phyloP scores from a whole-genome alignment of 2,329 filamentous ascomycete species.

The Lasiodiplodia theobromae region DNA sequence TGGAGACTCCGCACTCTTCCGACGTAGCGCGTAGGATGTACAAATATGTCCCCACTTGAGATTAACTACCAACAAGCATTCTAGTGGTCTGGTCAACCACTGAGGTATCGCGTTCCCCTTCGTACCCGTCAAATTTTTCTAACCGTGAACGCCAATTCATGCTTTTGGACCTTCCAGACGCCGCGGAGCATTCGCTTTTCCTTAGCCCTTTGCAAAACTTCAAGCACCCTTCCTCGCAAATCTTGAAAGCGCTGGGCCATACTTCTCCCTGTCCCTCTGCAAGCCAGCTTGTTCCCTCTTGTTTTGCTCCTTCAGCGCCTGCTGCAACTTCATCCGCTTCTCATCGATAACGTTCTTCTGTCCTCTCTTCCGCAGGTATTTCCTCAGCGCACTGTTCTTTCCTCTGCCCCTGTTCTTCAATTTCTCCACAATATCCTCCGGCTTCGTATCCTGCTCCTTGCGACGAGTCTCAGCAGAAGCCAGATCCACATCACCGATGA shows the following conservation, averaged over 20 bases:
- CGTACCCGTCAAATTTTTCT: not conserved
- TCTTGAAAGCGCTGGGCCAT: conserved; percentile 84
- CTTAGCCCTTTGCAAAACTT: not conserved
- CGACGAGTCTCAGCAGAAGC: conserved; percentile 78
- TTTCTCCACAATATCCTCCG: conserved; percentile 64
- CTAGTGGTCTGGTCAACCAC: not conserved
- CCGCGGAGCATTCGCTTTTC: not conserved
- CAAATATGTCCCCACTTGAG: no score
- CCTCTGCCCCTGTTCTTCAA: conserved; percentile 81
- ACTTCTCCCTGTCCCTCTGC: conserved; percentile 72
- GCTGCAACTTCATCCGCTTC: conserved; percentile 85
- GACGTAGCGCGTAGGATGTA: no score
- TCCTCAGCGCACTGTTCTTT: conserved; percentile 86
- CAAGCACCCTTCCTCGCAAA: conserved; percentile 73
- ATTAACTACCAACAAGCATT: not conserved
- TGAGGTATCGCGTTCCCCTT: conserved; percentile 5
- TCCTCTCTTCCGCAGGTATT: conserved; percentile 89
- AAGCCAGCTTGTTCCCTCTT: conserved; percentile 72
- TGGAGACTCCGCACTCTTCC: no score
- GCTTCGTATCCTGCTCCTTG: conserved; percentile 78
- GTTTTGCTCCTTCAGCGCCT: conserved; percentile 74
- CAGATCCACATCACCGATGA: conserved; percentile 86
- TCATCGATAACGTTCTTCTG: conserved; percentile 96
- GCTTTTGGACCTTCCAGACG: conserved; percentile 19
- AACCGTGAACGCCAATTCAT: conserved; percentile 5